phyloP scores from a whole-genome alignment of 805 yeast species.

The Groenewaldozyma salmanticensis region DNA sequence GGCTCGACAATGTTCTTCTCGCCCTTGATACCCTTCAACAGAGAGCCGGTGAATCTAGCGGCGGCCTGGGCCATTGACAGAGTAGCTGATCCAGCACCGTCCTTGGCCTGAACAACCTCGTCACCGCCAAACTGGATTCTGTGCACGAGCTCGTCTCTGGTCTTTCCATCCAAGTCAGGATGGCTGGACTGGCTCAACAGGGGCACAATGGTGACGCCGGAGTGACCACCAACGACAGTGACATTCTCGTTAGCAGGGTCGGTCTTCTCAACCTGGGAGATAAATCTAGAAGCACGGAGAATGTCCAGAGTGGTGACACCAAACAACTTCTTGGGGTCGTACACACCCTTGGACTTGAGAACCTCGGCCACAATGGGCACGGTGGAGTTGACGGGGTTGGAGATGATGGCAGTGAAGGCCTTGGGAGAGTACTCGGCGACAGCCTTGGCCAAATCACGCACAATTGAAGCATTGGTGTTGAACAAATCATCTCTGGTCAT shows the following conservation, averaged over 20 bases:
- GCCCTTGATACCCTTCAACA: slow-evolving; percentile 32
- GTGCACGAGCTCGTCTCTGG: slow-evolving; percentile 58
- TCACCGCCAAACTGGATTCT: slow-evolving; percentile 96
- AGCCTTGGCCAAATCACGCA: slow-evolving; percentile 82
- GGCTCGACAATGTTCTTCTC: slow-evolving; percentile 44
- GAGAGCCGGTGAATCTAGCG: slow-evolving; percentile 61
- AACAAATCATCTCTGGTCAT: slow-evolving; percentile 97
- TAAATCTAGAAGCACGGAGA: slow-evolving; percentile 81
- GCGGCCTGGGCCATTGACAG: slow-evolving; percentile 92
- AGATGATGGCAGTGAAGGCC: slow-evolving; percentile 72
- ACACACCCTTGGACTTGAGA: slow-evolving; percentile 72
- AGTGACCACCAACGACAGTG: slow-evolving; percentile 94
- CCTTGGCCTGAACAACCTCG: slow-evolving; percentile 88
- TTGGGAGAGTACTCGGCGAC: slow-evolving; percentile 75
- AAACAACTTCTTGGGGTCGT: slow-evolving; percentile 83
- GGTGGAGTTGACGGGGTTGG: slow-evolving; percentile 96
- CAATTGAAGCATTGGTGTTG: slow-evolving; percentile 93
- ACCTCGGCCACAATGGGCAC: slow-evolving; percentile 96
- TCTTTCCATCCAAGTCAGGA: slow-evolving; percentile 50
- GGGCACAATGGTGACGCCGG: slow-evolving; percentile 94
- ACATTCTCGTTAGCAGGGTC: slow-evolving; percentile 72
- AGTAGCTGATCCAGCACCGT: slow-evolving; percentile 91
- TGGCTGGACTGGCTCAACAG: slow-evolving; percentile 74
- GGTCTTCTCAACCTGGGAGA: slow-evolving; percentile 56
- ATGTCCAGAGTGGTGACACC: slow-evolving; percentile 96